Conservation (phyloP, 495 filamentous ascomycete genomes). For the Staphylotrichum longicolle region DNA sequence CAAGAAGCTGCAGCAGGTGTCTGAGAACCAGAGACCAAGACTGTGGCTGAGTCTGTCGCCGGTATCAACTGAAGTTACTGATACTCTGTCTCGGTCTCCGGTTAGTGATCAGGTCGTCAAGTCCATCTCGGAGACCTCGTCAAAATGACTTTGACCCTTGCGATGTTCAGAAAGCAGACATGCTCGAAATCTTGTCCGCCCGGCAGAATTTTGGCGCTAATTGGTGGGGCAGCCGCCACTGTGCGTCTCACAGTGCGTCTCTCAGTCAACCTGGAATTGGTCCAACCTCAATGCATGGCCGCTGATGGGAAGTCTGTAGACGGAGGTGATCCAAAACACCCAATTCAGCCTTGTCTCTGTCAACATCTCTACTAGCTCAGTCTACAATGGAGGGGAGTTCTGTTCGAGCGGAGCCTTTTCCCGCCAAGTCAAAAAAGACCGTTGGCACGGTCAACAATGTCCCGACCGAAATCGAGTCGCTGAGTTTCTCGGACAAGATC, state of each 20-base stretch:
- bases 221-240: conserved; percentile 12
- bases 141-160: not conserved
- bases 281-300: no score
- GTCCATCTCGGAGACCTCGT: not conserved
- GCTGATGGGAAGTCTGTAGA: not conserved
- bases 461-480: conserved; percentile 65
- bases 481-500: conserved; percentile 88
- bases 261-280: no score
- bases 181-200: conserved; percentile 46
- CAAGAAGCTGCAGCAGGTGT: no score
- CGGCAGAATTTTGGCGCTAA: conserved; percentile 43
- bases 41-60: no score
- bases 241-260: conserved; percentile 7
- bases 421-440: conserved; percentile 67
- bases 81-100: no score
- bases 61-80: no score
- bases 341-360: not conserved
- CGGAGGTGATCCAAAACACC: not conserved
- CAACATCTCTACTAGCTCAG: not conserved
- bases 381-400: conserved; percentile 25
- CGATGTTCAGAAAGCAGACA: not conserved
- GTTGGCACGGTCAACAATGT: conserved; percentile 63
- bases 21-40: no score
- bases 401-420: conserved; percentile 57
- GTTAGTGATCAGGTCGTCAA: no score